Percentiles rank a stretch among this genome's conserved stretches.
phyloP scores from a whole-genome alignment of 2,329 filamentous ascomycete species.

The Parasarocladium wereldwijsianum region DNA sequence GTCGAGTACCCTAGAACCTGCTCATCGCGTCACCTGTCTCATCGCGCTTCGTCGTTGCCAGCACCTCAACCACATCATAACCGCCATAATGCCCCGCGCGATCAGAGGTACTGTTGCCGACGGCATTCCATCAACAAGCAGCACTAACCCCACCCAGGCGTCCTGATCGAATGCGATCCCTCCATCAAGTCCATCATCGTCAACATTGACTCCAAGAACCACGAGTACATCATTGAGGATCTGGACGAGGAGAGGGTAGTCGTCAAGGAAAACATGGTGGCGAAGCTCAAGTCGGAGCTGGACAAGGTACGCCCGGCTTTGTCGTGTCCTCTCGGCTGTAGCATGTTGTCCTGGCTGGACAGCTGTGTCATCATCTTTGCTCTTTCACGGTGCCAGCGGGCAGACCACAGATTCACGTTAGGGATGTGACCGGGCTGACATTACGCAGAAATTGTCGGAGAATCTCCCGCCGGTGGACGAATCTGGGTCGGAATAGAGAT shows the following conservation, averaged over 20 bases:
- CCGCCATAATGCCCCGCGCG: conserved; percentile 39
- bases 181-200: conserved; percentile 77
- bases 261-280: conserved; percentile 60
- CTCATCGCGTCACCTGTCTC: too few relatives aligned
- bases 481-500: conserved; percentile 31
- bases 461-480: conserved; percentile 36
- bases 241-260: conserved; percentile 64
- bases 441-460: conserved; percentile 31
- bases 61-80: conserved; percentile 14
- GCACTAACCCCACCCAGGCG: conserved; percentile 30
- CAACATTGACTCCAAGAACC: conserved; percentile 54
- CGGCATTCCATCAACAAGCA: too few relatives aligned
- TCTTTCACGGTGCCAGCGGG: neutral
- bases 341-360: neutral
- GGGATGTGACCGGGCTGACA: neutral
- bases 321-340: neutral
- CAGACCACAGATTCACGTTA: neutral
- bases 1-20: too few relatives aligned
- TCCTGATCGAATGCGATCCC: conserved; percentile 70
- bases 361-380: neutral
- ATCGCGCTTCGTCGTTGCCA: neutral
- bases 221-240: conserved; percentile 68
- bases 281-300: conserved; percentile 50
- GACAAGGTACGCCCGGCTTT: conserved; percentile 49
- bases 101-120: conserved; percentile 29